These are phyloP conservation scores for Eutrema japonicum DNA, from an alignment of 345 rosid species.

Conservation along the genomic window DNA sequence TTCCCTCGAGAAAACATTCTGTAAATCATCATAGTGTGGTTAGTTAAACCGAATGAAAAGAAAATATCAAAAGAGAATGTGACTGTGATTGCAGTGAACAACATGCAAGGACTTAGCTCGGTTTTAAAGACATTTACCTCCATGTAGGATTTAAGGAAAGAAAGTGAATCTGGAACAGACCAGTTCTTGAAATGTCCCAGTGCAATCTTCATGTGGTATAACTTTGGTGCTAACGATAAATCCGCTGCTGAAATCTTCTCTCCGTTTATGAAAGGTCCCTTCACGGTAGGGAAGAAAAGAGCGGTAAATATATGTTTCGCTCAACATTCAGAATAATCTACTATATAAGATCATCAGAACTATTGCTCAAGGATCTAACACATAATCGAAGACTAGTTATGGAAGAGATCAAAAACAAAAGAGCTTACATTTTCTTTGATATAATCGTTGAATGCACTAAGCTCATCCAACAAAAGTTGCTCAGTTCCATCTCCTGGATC, in stretches of 20 bases:
- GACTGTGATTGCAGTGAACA: neutral
- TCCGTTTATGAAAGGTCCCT: conserved; percentile 93
- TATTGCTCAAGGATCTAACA: neutral
- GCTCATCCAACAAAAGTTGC: conserved; percentile 73
- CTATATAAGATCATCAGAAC: neutral
- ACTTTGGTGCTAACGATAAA: conserved; percentile 78
- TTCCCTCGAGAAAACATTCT: conserved; percentile 77
- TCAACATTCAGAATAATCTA: neutral
- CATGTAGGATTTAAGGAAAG: conserved; percentile 70
- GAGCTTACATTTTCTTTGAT: conserved; percentile 65
- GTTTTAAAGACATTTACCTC: conserved; percentile 52
- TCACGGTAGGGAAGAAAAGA: conserved; percentile 22
- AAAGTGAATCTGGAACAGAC: conserved; percentile 83
- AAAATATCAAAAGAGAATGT: neutral
- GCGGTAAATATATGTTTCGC: neutral
- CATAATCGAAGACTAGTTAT: neutral
- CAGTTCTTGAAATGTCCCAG: conserved; percentile 84
- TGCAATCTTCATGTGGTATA: conserved; percentile 84
- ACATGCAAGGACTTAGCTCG: neutral
- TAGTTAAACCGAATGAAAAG: neutral
- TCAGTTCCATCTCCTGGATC: conserved; percentile 81
- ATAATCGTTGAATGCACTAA: conserved; percentile 63
- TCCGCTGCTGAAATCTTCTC: conserved; percentile 84
- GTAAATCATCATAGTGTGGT: conserved; percentile 31
- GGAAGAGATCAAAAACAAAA: conserved; percentile 29